These are phyloP conservation scores for Alloteropsis angusta DNA, from an alignment of 202 grass and related monocot genomes.

Conservation along the genomic window DNA sequence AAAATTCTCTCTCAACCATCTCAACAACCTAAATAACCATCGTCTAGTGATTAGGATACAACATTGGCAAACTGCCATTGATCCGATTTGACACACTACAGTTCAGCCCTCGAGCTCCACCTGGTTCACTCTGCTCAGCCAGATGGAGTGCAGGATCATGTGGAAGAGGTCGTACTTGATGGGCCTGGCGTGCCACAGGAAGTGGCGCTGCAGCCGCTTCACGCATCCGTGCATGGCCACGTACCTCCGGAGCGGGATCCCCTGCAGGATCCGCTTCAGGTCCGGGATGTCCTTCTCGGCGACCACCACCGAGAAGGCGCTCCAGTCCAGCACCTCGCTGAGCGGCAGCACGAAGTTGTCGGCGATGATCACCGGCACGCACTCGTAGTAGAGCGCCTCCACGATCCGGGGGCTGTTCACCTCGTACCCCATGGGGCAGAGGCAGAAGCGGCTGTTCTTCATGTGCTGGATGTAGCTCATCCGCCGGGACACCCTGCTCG, in stretches of 20 bases:
- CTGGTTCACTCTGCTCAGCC: slow-evolving; percentile 71
- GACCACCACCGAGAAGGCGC: slow-evolving; percentile 66
- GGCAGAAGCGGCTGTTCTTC: slow-evolving; percentile 82
- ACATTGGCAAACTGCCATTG: neutral
- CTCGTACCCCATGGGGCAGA: slow-evolving; percentile 93
- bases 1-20: neutral
- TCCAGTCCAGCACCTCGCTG: slow-evolving; percentile 75
- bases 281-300: slow-evolving; percentile 82
- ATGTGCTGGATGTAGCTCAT: slow-evolving; percentile 92
- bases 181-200: slow-evolving; percentile 79
- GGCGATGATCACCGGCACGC: slow-evolving; percentile 88
- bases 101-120: neutral
- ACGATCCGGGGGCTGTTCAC: slow-evolving; percentile 95
- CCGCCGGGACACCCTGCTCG: slow-evolving; percentile 42
- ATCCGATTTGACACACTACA: no score
- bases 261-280: slow-evolving; percentile 66
- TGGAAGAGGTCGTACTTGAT: slow-evolving; percentile 83
- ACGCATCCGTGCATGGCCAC: slow-evolving; percentile 62
- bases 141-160: slow-evolving; percentile 98
- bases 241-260: slow-evolving; percentile 68
- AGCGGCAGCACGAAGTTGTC: slow-evolving; percentile 89
- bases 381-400: slow-evolving; percentile 89
- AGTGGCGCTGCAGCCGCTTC: slow-evolving; percentile 80
- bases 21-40: neutral
- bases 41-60: neutral